These are phyloP conservation scores for Tulasnella sp. DNA, from an alignment of 768 basidiomycete species.

Conservation along the genomic window DNA sequence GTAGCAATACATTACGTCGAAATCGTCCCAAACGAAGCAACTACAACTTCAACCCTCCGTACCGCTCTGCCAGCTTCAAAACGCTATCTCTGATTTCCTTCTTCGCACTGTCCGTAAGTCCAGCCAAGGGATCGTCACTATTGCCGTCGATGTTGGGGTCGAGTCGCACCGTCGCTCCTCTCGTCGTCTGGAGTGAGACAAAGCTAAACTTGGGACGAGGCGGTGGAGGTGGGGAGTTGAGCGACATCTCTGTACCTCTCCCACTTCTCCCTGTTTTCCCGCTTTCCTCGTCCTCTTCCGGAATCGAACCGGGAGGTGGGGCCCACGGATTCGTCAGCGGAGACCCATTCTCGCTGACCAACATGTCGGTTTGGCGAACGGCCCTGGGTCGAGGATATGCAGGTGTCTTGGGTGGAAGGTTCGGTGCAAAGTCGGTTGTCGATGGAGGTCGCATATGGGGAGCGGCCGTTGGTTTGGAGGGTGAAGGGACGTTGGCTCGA, in stretches of 20 bases:
- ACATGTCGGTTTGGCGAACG: slow-evolving; percentile 25
- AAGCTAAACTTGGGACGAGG: slow-evolving; percentile 2
- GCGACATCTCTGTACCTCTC: not conserved
- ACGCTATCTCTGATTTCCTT: slow-evolving; percentile 18
- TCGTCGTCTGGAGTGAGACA: slow-evolving; percentile 24
- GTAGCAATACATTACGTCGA: not conserved
- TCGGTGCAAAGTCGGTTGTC: slow-evolving; percentile 27
- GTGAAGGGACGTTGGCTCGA: not conserved
- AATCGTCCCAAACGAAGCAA: no score
- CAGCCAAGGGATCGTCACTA: slow-evolving; percentile 24
- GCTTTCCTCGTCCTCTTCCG: not conserved
- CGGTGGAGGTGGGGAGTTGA: not conserved
- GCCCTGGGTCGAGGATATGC: slow-evolving; percentile 24
- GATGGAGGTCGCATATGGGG: slow-evolving; percentile 15
- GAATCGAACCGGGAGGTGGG: slow-evolving; percentile 15
- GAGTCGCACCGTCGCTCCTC: slow-evolving; percentile 28
- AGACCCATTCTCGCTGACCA: slow-evolving; percentile 30
- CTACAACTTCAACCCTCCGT: slow-evolving; percentile 5
- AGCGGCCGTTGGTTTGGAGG: not conserved
- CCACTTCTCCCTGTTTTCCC: slow-evolving; percentile 6
- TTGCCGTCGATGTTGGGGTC: slow-evolving; percentile 27
- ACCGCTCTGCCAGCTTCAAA: slow-evolving; percentile 18
- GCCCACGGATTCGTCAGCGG: slow-evolving; percentile 27
- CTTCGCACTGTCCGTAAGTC: slow-evolving; percentile 20
- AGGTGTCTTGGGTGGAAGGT: slow-evolving; percentile 30